Evolutionary conservation across 1,284 basidiomycete species (phyloP).

Genomic region (Cerioporus squamosus): DNA sequence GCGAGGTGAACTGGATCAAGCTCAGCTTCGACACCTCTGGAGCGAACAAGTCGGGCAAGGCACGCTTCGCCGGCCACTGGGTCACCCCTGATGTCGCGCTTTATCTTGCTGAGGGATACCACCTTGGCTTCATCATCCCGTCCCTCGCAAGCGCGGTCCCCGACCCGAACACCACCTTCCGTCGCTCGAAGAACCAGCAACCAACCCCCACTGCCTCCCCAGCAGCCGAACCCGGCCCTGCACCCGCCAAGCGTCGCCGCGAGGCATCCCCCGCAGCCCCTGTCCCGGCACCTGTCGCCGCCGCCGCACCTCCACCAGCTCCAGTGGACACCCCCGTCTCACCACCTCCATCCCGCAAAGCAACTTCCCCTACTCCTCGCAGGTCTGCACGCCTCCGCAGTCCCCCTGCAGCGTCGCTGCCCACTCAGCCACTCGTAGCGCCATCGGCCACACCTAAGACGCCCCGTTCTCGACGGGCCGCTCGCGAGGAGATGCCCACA

Average conservation of each 20-base stretch:
- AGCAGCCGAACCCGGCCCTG: constrained; percentile 35
- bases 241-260: constrained; percentile 66
- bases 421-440: constrained; percentile 34
- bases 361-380: constrained; percentile 35
- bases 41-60: constrained; percentile 81
- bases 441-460: constrained; percentile 39
- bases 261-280: constrained; percentile 56
- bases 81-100: constrained; percentile 77
- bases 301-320: constrained; percentile 16
- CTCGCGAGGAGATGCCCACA: constrained; percentile 46
- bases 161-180: constrained; percentile 78
- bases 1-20: constrained; percentile 88
- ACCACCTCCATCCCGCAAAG: constrained; percentile 29
- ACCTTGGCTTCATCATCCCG: constrained; percentile 62
- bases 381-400: constrained; percentile 63
- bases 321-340: constrained; percentile 22
- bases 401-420: constrained; percentile 33
- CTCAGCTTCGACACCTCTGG: constrained; percentile 77
- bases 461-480: constrained; percentile 40
- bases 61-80: constrained; percentile 92
- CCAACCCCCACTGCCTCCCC: constrained; percentile 38
- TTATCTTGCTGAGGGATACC: constrained; percentile 64
- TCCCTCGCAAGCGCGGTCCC: constrained; percentile 77
- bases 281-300: constrained; percentile 14
- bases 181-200: constrained; percentile 54